These are phyloP conservation scores for Athelia psychrophila DNA, from an alignment of 1,284 basidiomycete genomes.

Conservation along the genomic window DNA sequence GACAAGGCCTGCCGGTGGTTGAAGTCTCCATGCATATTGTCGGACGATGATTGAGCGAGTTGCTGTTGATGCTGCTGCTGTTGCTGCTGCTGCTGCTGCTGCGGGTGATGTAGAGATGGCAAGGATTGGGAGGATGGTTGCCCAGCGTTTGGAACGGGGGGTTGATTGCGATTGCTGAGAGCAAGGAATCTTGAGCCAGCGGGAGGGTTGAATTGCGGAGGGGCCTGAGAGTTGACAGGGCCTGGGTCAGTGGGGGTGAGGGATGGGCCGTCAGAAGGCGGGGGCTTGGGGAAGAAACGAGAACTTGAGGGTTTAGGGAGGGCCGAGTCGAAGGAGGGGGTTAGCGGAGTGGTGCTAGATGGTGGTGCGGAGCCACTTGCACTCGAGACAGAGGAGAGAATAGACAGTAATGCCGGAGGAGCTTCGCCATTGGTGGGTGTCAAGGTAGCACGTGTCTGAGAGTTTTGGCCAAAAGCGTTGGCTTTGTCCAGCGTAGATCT, in stretches of 20 bases:
- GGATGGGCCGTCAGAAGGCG: slow-evolving; percentile 20
- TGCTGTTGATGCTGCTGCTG: not conserved
- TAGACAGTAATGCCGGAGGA: slow-evolving; percentile 13
- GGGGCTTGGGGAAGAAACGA: slow-evolving; percentile 31
- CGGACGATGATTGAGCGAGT: slow-evolving; percentile 8
- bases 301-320: slow-evolving; percentile 29
- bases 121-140: slow-evolving; percentile 8
- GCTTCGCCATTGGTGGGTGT: slow-evolving; percentile 4
- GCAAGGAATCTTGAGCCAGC: slow-evolving; percentile 71
- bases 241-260: slow-evolving; percentile 12
- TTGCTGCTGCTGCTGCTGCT: not conserved
- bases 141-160: not conserved
- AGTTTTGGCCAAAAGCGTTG: not conserved
- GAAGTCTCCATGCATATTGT: slow-evolving; percentile 17
- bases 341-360: slow-evolving; percentile 7
- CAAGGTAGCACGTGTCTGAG: slow-evolving; percentile 4
- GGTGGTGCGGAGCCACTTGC: not conserved
- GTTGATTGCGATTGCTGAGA: slow-evolving; percentile 41
- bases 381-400: slow-evolving; percentile 12
- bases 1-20: slow-evolving; percentile 16
- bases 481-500: no score
- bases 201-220: slow-evolving; percentile 56
- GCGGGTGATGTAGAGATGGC: slow-evolving; percentile 17
- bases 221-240: slow-evolving; percentile 13
- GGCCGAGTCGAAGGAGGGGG: slow-evolving; percentile 20